Percentiles rank a stretch among this genome's conserved stretches.
These are phyloP conservation scores for Leccinum uliginosum DNA, from an alignment of 768 basidiomycete species.

Conservation along the genomic window DNA sequence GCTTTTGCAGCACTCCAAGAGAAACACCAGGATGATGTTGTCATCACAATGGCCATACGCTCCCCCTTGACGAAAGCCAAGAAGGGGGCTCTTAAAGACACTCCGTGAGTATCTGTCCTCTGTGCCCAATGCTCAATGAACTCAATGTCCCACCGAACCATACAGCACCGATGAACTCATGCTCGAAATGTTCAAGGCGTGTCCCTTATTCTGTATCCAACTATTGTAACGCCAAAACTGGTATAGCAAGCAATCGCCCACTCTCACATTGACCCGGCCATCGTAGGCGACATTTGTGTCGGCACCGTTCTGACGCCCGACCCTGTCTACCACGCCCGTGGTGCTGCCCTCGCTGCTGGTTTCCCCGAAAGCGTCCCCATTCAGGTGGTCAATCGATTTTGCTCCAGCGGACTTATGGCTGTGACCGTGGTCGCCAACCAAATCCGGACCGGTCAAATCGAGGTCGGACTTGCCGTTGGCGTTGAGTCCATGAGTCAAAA, in stretches of 20 bases:
- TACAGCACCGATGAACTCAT: constrained; percentile 73
- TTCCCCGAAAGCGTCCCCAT: constrained; percentile 74
- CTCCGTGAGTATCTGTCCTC: constrained; percentile 38
- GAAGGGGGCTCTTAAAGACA: constrained; percentile 73
- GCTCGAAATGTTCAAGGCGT: constrained; percentile 75
- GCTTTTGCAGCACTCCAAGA: constrained; percentile 51
- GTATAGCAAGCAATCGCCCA: constrained; percentile 53
- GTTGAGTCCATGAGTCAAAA: constrained; percentile 83
- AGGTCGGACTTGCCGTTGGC: constrained; percentile 78
- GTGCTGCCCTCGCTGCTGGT: constrained; percentile 75
- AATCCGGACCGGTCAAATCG: constrained; percentile 72
- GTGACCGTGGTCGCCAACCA: constrained; percentile 73
- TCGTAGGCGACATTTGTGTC: constrained; percentile 75
- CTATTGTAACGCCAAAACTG: background rate
- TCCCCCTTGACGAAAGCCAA: constrained; percentile 73
- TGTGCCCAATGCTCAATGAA: background rate
- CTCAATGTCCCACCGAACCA: constrained; percentile 10
- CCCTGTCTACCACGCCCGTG: constrained; percentile 65
- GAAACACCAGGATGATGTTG: constrained; percentile 71
- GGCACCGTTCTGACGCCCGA: constrained; percentile 69
- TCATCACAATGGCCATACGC: constrained; percentile 76
- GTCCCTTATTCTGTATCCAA: background rate
- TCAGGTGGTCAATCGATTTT: constrained; percentile 75
- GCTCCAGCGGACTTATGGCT: constrained; percentile 85
- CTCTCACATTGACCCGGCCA: constrained; percentile 56